Conservation (phyloP, 106 monocot genomes). For the Hemerocallis citrina region DNA sequence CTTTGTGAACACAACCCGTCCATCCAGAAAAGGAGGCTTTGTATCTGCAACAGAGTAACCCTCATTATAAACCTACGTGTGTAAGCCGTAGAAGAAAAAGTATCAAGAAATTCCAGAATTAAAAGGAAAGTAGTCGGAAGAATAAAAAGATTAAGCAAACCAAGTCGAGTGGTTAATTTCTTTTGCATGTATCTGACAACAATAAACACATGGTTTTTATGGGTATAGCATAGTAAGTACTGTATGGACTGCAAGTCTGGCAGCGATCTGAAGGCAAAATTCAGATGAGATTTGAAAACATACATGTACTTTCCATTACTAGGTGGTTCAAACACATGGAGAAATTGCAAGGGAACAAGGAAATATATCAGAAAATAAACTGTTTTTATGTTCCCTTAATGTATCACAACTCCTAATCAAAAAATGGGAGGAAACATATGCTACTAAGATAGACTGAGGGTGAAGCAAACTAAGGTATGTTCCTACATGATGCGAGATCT, state of each 20-base stretch:
- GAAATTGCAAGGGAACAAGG: neutral
- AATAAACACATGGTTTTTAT: neutral
- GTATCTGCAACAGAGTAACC: slow-evolving; percentile 51
- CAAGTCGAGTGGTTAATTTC: too few species aligned
- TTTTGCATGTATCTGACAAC: too few species aligned
- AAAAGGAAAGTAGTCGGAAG: neutral
- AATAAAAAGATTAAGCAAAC: neutral
- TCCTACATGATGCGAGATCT: neutral
- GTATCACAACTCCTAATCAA: too few species aligned
- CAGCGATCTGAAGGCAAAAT: neutral
- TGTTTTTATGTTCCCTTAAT: too few species aligned
- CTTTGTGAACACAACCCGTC: slow-evolving; percentile 83
- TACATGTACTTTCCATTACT: neutral
- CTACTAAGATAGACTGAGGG: too few species aligned
- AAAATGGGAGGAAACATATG: too few species aligned
- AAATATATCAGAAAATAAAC: neutral
- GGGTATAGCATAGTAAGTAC: neutral
- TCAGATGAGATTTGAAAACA: neutral
- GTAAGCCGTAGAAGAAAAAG: neutral
- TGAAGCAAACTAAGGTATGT: too few species aligned
- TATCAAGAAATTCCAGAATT: too few species aligned
- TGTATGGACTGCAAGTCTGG: neutral
- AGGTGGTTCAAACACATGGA: neutral
- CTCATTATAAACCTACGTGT: neutral
- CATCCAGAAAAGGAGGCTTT: slow-evolving; percentile 97